phyloP scores from a whole-genome alignment of 495 filamentous ascomycete species.

The Lophium mytilinum region DNA sequence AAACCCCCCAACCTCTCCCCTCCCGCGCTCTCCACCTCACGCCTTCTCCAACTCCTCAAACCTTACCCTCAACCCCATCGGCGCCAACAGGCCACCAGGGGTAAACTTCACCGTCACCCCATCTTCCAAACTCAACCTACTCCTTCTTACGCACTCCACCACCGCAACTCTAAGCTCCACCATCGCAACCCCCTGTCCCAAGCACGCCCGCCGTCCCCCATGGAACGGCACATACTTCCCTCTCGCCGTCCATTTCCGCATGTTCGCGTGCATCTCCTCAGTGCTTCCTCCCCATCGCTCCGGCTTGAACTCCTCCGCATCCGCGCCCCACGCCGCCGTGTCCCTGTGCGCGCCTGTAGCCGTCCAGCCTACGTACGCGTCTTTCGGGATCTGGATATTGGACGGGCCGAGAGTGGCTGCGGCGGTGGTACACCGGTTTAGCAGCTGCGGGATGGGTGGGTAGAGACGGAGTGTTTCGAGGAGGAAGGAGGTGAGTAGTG shows the following conservation, averaged over 20 bases:
- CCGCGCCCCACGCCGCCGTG: constrained; percentile 27
- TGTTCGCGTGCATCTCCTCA: constrained; percentile 28
- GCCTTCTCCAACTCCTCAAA: too few relatives aligned
- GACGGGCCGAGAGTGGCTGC: constrained; percentile 21
- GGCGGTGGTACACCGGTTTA: constrained; percentile 28
- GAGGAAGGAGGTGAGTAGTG: constrained; percentile 34
- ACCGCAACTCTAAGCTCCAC: constrained; percentile 32
- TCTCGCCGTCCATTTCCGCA: constrained; percentile 28
- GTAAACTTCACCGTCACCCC: too few relatives aligned
- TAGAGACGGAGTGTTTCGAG: constrained; percentile 38
- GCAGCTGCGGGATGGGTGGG: constrained; percentile 35
- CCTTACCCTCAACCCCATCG: too few relatives aligned
- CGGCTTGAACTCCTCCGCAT: constrained; percentile 30
- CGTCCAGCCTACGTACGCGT: constrained; percentile 36
- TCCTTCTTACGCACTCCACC: constrained; percentile 29
- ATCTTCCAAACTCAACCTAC: constrained; percentile 31
- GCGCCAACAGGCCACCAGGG: too few relatives aligned
- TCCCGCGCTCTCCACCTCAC: too few relatives aligned
- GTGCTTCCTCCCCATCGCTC: constrained; percentile 34
- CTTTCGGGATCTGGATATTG: constrained; percentile 27
- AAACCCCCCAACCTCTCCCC: too few relatives aligned
- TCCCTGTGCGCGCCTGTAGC: constrained; percentile 33
- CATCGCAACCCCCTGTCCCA: constrained; percentile 35
- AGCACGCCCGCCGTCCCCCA: constrained; percentile 32
- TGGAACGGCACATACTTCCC: constrained; percentile 37